phyloP scores from a whole-genome alignment of 2,329 filamentous ascomycete genomes.

The Hymenoscyphus albidus region DNA sequence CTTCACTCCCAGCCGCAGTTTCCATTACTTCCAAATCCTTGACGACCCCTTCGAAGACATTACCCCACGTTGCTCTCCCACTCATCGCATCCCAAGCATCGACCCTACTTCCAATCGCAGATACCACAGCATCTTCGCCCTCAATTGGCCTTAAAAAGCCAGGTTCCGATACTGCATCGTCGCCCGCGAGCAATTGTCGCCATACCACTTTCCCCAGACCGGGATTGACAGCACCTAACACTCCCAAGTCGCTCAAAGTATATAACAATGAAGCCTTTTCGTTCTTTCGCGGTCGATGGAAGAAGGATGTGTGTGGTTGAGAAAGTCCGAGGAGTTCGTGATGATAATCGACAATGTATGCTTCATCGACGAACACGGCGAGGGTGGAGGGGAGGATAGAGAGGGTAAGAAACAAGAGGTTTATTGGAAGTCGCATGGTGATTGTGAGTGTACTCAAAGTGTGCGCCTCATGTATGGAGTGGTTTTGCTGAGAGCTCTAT shows the following conservation, averaged over 20 bases:
- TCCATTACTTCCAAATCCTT: conserved; percentile 74
- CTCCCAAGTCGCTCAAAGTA: conserved; percentile 77
- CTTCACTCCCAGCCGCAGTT: conserved; percentile 49
- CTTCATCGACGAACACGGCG: conserved; percentile 86
- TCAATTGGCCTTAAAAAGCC: conserved; percentile 66
- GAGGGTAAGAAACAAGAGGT: conserved; percentile 30
- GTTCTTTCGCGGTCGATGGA: conserved; percentile 77
- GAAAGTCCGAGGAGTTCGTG: conserved; percentile 83
- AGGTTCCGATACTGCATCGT: conserved; percentile 33
- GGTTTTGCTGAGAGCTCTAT: not conserved
- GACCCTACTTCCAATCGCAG: conserved; percentile 66
- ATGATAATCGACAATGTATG: conserved; percentile 89
- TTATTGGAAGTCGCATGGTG: conserved; percentile 31
- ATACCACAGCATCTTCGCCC: conserved; percentile 72
- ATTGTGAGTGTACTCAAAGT: not conserved
- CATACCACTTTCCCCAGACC: conserved; percentile 80
- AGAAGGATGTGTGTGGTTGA: conserved; percentile 81
- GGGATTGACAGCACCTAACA: conserved; percentile 86
- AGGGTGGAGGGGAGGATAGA: conserved; percentile 29
- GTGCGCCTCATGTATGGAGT: conserved; percentile 9
- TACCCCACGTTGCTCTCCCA: conserved; percentile 75
- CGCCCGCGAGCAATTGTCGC: conserved; percentile 67
- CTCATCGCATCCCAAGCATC: conserved; percentile 80
- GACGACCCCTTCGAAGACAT: conserved; percentile 53
- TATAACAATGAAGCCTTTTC: conserved; percentile 89